Evolutionary conservation across 2,329 filamentous ascomycete genomes (phyloP).

Genomic region (Lizonia empirigonia): DNA sequence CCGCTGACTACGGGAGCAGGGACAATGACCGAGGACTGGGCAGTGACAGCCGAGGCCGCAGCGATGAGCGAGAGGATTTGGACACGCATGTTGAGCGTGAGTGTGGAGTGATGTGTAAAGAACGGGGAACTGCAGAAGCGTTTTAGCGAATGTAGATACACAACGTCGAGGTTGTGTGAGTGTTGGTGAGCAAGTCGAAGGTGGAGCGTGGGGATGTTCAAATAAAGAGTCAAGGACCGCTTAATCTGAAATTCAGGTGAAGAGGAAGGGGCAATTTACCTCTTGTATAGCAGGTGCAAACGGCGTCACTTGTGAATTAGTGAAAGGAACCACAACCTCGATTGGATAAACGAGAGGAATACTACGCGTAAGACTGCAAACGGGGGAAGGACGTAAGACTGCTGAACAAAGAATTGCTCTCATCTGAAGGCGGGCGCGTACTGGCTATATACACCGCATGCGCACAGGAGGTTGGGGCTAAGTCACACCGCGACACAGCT

Average conservation of each 20-base stretch:
- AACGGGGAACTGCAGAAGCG: constrained; percentile 11
- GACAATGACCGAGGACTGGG: constrained; percentile 33
- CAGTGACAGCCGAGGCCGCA: constrained; percentile 35
- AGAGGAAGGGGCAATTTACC: constrained; percentile 12
- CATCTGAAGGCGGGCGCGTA: constrained; percentile 2
- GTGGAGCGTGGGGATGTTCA: neutral
- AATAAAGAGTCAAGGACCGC: neutral
- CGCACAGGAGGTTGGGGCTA: constrained; percentile 13
- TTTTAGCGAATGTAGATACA: constrained; percentile 19
- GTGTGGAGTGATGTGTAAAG: constrained; percentile 18
- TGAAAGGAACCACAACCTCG: constrained; percentile 1
- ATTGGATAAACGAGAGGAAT: constrained; percentile 7
- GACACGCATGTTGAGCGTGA: constrained; percentile 39
- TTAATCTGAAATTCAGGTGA: neutral
- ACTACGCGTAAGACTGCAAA: constrained; percentile 2
- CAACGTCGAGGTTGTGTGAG: neutral
- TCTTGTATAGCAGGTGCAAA: neutral
- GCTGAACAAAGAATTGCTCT: constrained; percentile 3
- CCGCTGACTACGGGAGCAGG: constrained; percentile 42
- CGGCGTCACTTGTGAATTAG: constrained; percentile 1
- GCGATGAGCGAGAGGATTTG: constrained; percentile 38
- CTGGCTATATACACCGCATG: constrained; percentile 13
- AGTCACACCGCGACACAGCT: constrained; percentile 7
- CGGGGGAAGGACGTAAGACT: neutral
- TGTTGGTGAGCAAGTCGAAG: neutral